Evolutionary conservation across 768 basidiomycete genomes (phyloP), one percentile per base, ranked within the genome.

Genomic region (Tulasnella sp.): DNA sequence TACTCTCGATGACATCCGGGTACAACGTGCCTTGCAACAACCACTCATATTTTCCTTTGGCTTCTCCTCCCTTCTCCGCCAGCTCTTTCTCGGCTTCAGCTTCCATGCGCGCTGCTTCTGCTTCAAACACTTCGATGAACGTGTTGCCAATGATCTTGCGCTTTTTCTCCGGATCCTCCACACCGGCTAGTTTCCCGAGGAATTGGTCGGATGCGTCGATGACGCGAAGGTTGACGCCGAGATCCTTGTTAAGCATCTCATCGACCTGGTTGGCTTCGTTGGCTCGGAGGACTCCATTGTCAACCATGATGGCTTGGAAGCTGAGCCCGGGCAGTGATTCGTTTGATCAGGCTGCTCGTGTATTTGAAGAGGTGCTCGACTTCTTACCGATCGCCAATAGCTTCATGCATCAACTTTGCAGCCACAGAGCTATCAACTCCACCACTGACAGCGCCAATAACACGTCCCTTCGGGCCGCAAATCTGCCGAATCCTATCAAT

Each of bases 261-360:
- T 97, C 83, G 19, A 99, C 97, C 83, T 97, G 95, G 73, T 88
- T 81, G 12, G 91, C 96, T 82, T 99, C 97, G 81, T 98, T 91
- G 79, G 92, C 84, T 72, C 97, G 93, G 14, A 99, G 87, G 37
- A 99, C 97, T 76, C 97, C 97, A 81, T 99, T 99, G 84, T 99
- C 97, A 64, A 99, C 97, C 96, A 99, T 96, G 85, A 99, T 97
- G 12, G 96, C 97, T 81, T 97, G 97, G 87, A 99, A 99, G 77
- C 96, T 97, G n/a, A 25, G 39, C 14, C 36, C 11, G 6, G 9
- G 80, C 49, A n/a, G 7, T 22, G 9, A 8, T 67, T n/a, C 38
- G 39, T 79, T 38, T 69, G 31, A n/a, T 7, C 6, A 14, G 9
- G 17, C 3, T 36, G 22, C 5, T 37, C 58, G 19, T 67, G 12